Evolutionary conservation across 768 basidiomycete species (phyloP).

Genomic region (Lentinula guzmanii): DNA sequence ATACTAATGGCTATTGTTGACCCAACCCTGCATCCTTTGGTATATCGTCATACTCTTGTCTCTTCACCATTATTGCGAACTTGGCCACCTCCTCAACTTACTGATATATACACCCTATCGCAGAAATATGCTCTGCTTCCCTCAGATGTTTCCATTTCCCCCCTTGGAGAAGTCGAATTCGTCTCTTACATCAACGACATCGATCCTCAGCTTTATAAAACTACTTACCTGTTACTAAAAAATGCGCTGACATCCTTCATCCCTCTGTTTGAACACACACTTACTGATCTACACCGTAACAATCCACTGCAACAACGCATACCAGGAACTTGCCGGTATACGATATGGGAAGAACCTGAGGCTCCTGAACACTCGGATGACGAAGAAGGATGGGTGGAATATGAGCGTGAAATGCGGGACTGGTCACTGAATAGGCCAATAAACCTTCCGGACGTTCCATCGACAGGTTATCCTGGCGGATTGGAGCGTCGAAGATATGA

Average conservation of each 20-base stretch:
- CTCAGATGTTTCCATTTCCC: conserved; percentile 31
- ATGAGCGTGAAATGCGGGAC: conserved; percentile 34
- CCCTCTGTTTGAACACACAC: conserved; percentile 45
- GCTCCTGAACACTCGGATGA: conserved; percentile 43
- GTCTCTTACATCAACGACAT: conserved; percentile 52
- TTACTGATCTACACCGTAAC: conserved; percentile 46
- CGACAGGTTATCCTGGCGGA: conserved; percentile 37
- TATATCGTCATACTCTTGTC: conserved; percentile 34
- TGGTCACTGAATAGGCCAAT: conserved; percentile 40
- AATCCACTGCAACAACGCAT: conserved; percentile 40
- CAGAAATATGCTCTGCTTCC: conserved; percentile 36
- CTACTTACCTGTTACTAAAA: conserved; percentile 27
- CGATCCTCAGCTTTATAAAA: conserved; percentile 22
- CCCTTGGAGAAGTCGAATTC: conserved; percentile 23
- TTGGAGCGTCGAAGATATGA: conserved; percentile 33
- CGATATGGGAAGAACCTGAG: conserved; percentile 42
- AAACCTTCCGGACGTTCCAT: conserved; percentile 37
- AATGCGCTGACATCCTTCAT: conserved; percentile 28
- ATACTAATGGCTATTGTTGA: conserved; percentile 31
- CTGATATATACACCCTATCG: conserved; percentile 35
- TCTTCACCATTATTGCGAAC: conserved; percentile 19
- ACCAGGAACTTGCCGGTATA: conserved; percentile 32
- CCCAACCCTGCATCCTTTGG: conserved; percentile 30
- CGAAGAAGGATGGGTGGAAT: conserved; percentile 39
- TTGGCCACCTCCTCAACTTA: conserved; percentile 20